A percentile compares a stretch with the other conserved stretches of the same genome.
phyloP scores from a whole-genome alignment of 495 filamentous ascomycete genomes.

The Xylaria flabelliformis region DNA sequence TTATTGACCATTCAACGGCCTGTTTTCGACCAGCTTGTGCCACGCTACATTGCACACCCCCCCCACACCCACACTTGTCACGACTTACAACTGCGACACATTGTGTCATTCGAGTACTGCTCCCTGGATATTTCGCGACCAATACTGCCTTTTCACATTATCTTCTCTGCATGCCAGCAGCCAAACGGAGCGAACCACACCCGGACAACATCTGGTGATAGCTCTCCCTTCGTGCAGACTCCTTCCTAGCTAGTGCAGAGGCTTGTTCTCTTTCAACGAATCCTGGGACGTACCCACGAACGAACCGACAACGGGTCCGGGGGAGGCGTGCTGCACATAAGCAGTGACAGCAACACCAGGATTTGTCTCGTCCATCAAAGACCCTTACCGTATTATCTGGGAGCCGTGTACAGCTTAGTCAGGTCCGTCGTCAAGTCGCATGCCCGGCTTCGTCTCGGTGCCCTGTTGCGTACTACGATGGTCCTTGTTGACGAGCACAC shows the following conservation, averaged over 20 bases:
- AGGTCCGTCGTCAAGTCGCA: slow-evolving; percentile 30
- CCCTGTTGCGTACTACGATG: slow-evolving; percentile 40
- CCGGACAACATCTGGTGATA: slow-evolving; percentile 1
- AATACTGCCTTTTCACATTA: slow-evolving; percentile 8
- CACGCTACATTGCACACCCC: slow-evolving; percentile 20
- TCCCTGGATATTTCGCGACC: slow-evolving; percentile 13
- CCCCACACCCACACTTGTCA: not conserved
- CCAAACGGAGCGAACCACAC: slow-evolving; percentile 20
- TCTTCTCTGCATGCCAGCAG: slow-evolving; percentile 3
- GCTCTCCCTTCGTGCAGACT: slow-evolving; percentile 18
- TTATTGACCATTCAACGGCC: slow-evolving; percentile 16
- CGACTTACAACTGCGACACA: slow-evolving; percentile 16
- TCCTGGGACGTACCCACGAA: slow-evolving; percentile 12
- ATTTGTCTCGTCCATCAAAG: not conserved
- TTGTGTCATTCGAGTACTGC: slow-evolving; percentile 20
- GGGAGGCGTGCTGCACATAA: slow-evolving; percentile 5
- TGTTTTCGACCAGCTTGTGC: slow-evolving; percentile 8
- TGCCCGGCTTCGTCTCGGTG: slow-evolving; percentile 32
- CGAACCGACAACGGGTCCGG: not conserved
- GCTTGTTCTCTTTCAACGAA: slow-evolving; percentile 1
- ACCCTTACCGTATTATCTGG: not conserved
- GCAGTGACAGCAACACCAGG: slow-evolving; percentile 11
- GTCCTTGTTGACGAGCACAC: slow-evolving; percentile 37
- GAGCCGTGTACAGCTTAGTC: not conserved
- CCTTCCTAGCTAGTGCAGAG: slow-evolving; percentile 11